Evolutionary conservation across 768 basidiomycete genomes (phyloP).

Genomic region (Xerocomellus intermedius): DNA sequence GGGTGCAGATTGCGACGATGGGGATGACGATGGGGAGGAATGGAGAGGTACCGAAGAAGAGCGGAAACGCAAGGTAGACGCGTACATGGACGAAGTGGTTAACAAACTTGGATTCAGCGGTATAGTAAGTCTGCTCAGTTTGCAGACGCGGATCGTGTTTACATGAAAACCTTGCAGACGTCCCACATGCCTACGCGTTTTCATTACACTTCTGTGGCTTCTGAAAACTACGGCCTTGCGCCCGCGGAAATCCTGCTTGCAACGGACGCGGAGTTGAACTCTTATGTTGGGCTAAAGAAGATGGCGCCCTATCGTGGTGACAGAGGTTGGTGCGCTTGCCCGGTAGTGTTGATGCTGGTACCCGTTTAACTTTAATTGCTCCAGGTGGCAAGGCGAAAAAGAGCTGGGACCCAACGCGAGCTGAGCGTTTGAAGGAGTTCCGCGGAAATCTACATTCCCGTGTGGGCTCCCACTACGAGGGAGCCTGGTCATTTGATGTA

Average conservation of each 20-base stretch:
- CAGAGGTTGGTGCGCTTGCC: constrained; percentile 26
- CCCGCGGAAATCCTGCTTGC: constrained; percentile 89
- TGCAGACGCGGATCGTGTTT: neutral
- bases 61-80: constrained; percentile 76
- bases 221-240: constrained; percentile 65
- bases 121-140: constrained; percentile 54
- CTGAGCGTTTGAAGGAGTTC: constrained; percentile 68
- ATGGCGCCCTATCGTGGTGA: constrained; percentile 85
- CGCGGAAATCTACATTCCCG: constrained; percentile 58
- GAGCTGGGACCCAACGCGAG: constrained; percentile 60
- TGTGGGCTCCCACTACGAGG: constrained; percentile 18
- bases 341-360: neutral
- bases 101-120: constrained; percentile 88
- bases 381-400: constrained; percentile 29
- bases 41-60: constrained; percentile 92
- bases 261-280: constrained; percentile 89
- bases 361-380: neutral
- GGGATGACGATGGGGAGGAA: constrained; percentile 51
- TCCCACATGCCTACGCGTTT: constrained; percentile 91
- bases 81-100: constrained; percentile 91
- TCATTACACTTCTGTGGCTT: constrained; percentile 74
- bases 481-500: constrained; percentile 17
- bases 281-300: constrained; percentile 86
- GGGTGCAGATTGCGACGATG: constrained; percentile 34
- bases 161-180: constrained; percentile 50